Evolutionary conservation across 441 rosid species (phyloP).

Genomic region (Breynia disticha): DNA sequence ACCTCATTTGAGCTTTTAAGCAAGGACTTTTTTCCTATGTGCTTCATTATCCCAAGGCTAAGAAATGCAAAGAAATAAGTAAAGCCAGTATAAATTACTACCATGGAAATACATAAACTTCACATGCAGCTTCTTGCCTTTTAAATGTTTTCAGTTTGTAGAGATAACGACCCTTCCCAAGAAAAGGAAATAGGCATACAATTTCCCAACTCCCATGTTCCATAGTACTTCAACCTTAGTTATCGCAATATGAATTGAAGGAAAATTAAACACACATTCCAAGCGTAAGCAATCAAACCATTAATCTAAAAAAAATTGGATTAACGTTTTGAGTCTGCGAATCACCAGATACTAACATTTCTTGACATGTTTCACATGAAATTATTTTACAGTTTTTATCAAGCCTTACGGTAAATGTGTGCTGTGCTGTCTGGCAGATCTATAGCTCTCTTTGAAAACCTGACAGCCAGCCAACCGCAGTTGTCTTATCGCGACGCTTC

Average conservation of each 20-base stretch:
- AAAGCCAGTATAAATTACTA: neutral
- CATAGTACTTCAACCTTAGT: slow-evolving; percentile 57
- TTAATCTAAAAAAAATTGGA: too few relatives aligned
- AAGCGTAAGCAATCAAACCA: too few relatives aligned
- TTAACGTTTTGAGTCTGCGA: too few relatives aligned
- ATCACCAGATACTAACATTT: too few relatives aligned
- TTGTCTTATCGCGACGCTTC: slow-evolving; percentile 40
- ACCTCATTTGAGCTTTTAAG: slow-evolving; percentile 57
- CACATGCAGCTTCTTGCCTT: slow-evolving; percentile 6
- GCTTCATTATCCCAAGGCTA: slow-evolving; percentile 44
- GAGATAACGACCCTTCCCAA: slow-evolving; percentile 58
- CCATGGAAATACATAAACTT: slow-evolving; percentile 22
- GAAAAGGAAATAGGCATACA: slow-evolving; percentile 51
- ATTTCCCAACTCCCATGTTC: slow-evolving; percentile 39
- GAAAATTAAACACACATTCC: neutral
- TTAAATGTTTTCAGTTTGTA: slow-evolving; percentile 45
- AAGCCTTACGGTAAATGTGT: slow-evolving; percentile 50
- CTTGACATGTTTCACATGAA: too few relatives aligned
- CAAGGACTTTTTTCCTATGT: slow-evolving; percentile 38
- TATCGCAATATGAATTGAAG: slow-evolving; percentile 6
- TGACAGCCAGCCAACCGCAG: slow-evolving; percentile 51
- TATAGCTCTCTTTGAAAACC: slow-evolving; percentile 65
- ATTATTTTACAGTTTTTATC: too few relatives aligned
- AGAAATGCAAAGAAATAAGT: slow-evolving; percentile 1
- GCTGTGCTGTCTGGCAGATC: slow-evolving; percentile 65